Evolutionary conservation across 2,329 filamentous ascomycete genomes (phyloP).

Genomic region (Sporothrix sp.): DNA sequence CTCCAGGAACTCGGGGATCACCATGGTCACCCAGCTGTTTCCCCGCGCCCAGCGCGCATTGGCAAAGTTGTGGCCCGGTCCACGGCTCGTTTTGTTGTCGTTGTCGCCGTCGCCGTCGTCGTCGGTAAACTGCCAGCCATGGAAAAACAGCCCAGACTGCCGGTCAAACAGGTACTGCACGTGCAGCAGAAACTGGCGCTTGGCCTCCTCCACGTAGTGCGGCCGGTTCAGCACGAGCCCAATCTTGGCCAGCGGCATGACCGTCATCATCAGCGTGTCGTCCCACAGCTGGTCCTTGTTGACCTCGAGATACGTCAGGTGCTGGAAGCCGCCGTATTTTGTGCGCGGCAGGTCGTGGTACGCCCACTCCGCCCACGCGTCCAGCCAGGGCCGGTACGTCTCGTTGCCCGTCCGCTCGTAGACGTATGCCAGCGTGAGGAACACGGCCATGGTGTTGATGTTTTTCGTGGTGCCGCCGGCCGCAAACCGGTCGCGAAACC

Average conservation of each 20-base stretch:
- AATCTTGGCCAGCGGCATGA: constrained; percentile 70
- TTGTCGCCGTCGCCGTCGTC: constrained; percentile 26
- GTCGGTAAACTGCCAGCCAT: constrained; percentile 70
- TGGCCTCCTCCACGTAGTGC: constrained; percentile 67
- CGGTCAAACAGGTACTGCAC: constrained; percentile 70
- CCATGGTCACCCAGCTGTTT: constrained; percentile 71
- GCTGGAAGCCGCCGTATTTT: constrained; percentile 62
- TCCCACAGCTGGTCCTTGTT: constrained; percentile 75
- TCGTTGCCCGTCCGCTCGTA: constrained; percentile 64
- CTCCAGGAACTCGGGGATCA: constrained; percentile 73
- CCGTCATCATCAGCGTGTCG: constrained; percentile 83
- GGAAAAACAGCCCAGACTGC: constrained; percentile 64
- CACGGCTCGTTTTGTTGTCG: background rate
- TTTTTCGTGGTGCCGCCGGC: constrained; percentile 71
- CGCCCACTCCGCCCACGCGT: constrained; percentile 74
- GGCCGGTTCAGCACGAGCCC: constrained; percentile 59
- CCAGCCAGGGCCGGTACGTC: constrained; percentile 66
- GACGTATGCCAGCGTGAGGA: constrained; percentile 65
- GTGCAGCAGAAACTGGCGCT: constrained; percentile 66
- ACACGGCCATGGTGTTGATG: constrained; percentile 76
- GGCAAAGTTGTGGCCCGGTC: constrained; percentile 48
- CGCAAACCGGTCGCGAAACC: constrained; percentile 60
- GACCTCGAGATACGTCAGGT: constrained; percentile 60
- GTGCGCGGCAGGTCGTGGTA: constrained; percentile 67
- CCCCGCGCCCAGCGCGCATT: constrained; percentile 48